Conservation (phyloP, 768 basidiomycete species). For the Termitomyces sp. region DNA sequence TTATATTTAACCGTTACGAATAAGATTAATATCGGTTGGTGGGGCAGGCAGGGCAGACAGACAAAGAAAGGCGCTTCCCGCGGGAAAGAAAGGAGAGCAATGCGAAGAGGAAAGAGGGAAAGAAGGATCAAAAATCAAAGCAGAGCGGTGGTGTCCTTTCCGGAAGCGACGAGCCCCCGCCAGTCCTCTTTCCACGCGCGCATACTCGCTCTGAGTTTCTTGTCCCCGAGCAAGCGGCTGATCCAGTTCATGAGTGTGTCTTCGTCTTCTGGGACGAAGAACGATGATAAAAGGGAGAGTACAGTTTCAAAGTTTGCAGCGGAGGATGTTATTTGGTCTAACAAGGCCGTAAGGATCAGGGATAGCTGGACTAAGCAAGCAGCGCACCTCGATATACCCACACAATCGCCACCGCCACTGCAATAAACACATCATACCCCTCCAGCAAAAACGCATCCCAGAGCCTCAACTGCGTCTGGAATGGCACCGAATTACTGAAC, state of each 20-base stretch:
- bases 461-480: slow-evolving; percentile 87
- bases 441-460: slow-evolving; percentile 95
- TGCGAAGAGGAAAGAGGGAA: not conserved
- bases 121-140: slow-evolving; percentile 8
- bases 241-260: slow-evolving; percentile 82
- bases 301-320: slow-evolving; percentile 89
- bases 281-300: slow-evolving; percentile 85
- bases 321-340: slow-evolving; percentile 79
- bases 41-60: not conserved
- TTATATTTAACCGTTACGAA: slow-evolving; percentile 3
- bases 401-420: slow-evolving; percentile 81
- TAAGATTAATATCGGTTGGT: slow-evolving; percentile 1
- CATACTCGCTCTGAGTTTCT: slow-evolving; percentile 70
- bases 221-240: slow-evolving; percentile 46
- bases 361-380: too few relatives aligned
- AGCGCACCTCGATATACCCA: slow-evolving; percentile 83
- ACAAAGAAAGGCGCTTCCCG: not conserved
- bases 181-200: slow-evolving; percentile 75
- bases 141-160: slow-evolving; percentile 55
- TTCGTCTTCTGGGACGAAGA: slow-evolving; percentile 92
- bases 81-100: not conserved
- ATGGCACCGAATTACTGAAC: slow-evolving; percentile 93
- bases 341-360: not conserved
- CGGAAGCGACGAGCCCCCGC: slow-evolving; percentile 59
- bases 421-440: slow-evolving; percentile 83